Conservation (phyloP, 495 filamentous ascomycete species). For the Rhizodiscina lignyota region DNA sequence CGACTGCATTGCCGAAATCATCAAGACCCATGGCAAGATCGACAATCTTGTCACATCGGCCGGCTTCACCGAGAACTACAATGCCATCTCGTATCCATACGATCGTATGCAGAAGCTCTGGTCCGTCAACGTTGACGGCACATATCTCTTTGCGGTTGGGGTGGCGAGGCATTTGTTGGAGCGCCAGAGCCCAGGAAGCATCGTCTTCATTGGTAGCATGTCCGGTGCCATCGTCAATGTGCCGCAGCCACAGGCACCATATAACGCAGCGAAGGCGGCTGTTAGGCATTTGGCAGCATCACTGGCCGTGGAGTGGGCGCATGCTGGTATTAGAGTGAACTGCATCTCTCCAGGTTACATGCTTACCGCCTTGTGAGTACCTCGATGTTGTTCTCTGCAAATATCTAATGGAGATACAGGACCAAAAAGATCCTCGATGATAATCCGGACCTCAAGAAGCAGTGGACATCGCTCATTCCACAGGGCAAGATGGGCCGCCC, state of each 20-base stretch:
- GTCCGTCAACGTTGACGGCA: slow-evolving; percentile 90
- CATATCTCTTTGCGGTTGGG: slow-evolving; percentile 71
- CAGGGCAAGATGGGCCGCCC: slow-evolving; percentile 85
- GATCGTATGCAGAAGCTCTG: slow-evolving; percentile 84
- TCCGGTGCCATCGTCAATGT: slow-evolving; percentile 84
- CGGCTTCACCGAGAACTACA: slow-evolving; percentile 91
- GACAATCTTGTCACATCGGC: slow-evolving; percentile 91
- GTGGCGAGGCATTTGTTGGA: slow-evolving; percentile 83
- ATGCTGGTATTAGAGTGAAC: slow-evolving; percentile 71
- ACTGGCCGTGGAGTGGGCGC: slow-evolving; percentile 81
- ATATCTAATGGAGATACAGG: slow-evolving; percentile 22
- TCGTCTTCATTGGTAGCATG: slow-evolving; percentile 95
- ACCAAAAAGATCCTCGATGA: slow-evolving; percentile 90
- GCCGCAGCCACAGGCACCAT: slow-evolving; percentile 83
- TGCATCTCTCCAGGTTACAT: slow-evolving; percentile 88
- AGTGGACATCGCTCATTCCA: slow-evolving; percentile 86
- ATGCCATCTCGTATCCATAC: slow-evolving; percentile 72
- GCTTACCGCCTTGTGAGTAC: slow-evolving; percentile 71
- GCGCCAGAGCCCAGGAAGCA: slow-evolving; percentile 58
- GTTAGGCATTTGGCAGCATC: slow-evolving; percentile 68
- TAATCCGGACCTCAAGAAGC: slow-evolving; percentile 67
- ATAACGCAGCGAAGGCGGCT: slow-evolving; percentile 80
- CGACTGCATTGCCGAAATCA: slow-evolving; percentile 48
- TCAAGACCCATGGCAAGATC: slow-evolving; percentile 57
- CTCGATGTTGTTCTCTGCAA: not conserved